Base-by-base conservation (phyloP, 495 filamentous ascomycete species). In the Astrothelium macrocarpum region DNA sequence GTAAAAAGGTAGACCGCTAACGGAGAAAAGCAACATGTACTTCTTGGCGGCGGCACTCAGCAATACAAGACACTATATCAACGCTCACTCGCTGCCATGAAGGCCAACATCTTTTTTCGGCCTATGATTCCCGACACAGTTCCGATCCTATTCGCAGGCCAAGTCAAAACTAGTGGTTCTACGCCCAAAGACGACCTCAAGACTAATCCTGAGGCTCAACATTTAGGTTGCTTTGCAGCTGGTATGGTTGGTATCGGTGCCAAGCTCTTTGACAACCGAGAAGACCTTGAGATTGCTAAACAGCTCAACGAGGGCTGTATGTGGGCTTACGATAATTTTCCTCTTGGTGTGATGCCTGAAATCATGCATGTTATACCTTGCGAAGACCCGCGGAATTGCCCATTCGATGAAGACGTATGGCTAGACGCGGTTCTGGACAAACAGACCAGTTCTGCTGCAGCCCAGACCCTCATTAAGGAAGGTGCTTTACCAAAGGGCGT, bases 401-500 rank as follows among this genome's bases (percentile, higher is more conserved):
- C 69, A 1, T 82, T 76, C 76, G 73, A 75, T 49, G 70, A 75
- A 53, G 65, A 66, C 28, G 62, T 65, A 11, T 80, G 75, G 72
- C 64, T 74, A 5, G 70, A 71, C 10, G 71, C 71, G 9, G 73
- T 79, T 12, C 49, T 68, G 34, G 62, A 64, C 18, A 65, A 34
- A 14, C 42, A 66, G 36, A 20, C 49, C 49, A 56, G 20, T 20
- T 7, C 49, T 9, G 16, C 20, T 9, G 29, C 25, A 9, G 49
- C 49, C 4, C 23, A 56, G n/a, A 16, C 2, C 29, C 49, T n/a
- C 25, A 29, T 56, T 7, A 56, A 56, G 20, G 49, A 20, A 11
- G 49, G 49, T 20, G 20, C 29, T 5, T 72, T 95, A 10, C 87
- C 88, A 1, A 73, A 80, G 1, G 92, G 91, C 12, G 85, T 91